Base-by-base conservation (phyloP, 2,329 filamentous ascomycete species). In the Daldinia sp. region DNA sequence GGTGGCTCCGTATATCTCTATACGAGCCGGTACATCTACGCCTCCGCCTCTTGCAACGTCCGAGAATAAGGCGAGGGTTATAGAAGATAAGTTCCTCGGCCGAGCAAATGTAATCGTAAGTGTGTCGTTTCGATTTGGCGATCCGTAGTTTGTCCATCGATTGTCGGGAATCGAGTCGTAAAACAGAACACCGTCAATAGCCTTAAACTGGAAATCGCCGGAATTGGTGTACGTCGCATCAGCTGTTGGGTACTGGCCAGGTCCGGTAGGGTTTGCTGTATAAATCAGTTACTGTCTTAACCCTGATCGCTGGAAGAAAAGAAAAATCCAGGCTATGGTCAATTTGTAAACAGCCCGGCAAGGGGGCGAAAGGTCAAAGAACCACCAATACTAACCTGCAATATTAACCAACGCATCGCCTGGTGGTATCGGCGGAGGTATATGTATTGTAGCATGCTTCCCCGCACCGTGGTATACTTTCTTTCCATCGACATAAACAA, bases 141-240 rank as follows among this genome's bases (percentile, higher is more conserved):
- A 78, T 41, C 74, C 56, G 63, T 79, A 79, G 56, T 81, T 78
- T 2, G 79, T 81, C 80, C 80, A 81, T 9, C 79, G 73, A 74
- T 84, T 81, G 67, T 81, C 69, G 13, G 80, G 81, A 0, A 79
- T 75, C 3, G 72, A 67, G 63, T 82, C 80, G 63, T 82, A 77
- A 71, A 78, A 83, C 10, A 83, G 64, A 28, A 82, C 78, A 9
- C 82, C 81, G 63, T 83, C 81, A 63, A 81, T 83, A 20, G 79
- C 78, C 59, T 81, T 79, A 72, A 77, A 81, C 6, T 75, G 72
- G 46, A 74, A 72, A 68, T 81, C 81, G 9, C 73, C 72, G 4
- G 67, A 20, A 58, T 78, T 79, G 33, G 77, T 79, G 68, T 77
- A 82, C 6, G 79, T 78, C 51, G 78, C 78, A n/a, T 76, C 75